Percentiles rank a stretch among this genome's conserved stretches.
phyloP scores from a whole-genome alignment of 352 stramenopile genomes.

The Phytophthora multivora region DNA sequence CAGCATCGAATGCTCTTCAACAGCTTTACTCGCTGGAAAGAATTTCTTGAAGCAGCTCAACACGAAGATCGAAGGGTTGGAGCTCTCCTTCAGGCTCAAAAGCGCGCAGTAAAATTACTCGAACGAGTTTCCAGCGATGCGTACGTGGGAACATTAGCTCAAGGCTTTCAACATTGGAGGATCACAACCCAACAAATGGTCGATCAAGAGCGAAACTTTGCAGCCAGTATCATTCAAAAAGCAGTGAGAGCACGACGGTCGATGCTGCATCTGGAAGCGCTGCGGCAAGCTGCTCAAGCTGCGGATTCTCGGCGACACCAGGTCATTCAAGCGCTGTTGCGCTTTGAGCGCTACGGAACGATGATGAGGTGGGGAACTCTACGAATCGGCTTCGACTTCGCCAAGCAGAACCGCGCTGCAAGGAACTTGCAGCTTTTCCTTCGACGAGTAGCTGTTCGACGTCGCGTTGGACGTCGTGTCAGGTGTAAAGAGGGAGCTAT shows the following conservation, averaged over 20 bases:
- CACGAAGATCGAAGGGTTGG: slow-evolving; percentile 30
- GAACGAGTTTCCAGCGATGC: slow-evolving; percentile 60
- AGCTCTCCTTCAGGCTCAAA: slow-evolving; percentile 34
- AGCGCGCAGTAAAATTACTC: slow-evolving; percentile 52
- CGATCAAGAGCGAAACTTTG: slow-evolving; percentile 31
- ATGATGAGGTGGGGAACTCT: slow-evolving; percentile 63
- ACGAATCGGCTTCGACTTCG: slow-evolving; percentile 58
- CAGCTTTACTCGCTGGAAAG: slow-evolving; percentile 50
- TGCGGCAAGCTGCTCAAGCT: slow-evolving; percentile 50
- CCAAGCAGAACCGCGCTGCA: slow-evolving; percentile 53
- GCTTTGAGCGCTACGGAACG: slow-evolving; percentile 59
- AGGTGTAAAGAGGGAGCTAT: slow-evolving; percentile 28
- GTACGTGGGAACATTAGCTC: slow-evolving; percentile 52
- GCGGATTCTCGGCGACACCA: slow-evolving; percentile 42
- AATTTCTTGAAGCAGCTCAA: slow-evolving; percentile 16
- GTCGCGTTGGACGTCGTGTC: slow-evolving; percentile 32
- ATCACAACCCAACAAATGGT: slow-evolving; percentile 5
- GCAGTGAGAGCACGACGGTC: slow-evolving; percentile 46
- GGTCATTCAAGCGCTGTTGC: slow-evolving; percentile 53
- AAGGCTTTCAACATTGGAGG: slow-evolving; percentile 45
- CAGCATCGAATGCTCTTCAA: slow-evolving; percentile 62
- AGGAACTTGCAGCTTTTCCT: slow-evolving; percentile 58
- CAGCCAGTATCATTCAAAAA: slow-evolving; percentile 54
- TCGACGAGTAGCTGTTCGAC: slow-evolving; percentile 38
- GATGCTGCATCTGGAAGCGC: slow-evolving; percentile 28